Base-by-base conservation (phyloP, 2,329 filamentous ascomycete species). In the Botrytis tulipae region DNA sequence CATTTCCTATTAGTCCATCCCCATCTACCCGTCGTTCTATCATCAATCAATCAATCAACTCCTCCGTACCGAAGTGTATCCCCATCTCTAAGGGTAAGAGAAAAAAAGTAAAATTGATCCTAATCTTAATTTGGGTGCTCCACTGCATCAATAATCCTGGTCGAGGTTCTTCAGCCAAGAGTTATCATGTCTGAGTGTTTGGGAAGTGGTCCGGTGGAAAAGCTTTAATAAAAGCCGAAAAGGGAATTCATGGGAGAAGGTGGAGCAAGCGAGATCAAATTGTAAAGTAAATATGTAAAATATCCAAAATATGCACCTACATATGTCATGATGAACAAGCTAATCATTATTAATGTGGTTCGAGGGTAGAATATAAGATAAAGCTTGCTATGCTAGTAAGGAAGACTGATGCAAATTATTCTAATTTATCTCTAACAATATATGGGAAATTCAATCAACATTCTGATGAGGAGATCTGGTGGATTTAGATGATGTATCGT, bases 91-190 rank as follows among this genome's bases (percentile, higher is more conserved):
- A 37, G 22, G 29, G 35, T 10, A 20, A 22, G 29, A 65, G 32
- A 14, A 22, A 32, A 44, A 46, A 65, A 65, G n/a, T 29, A 16
- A 66, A 48, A 67, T 67, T 67, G 46, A 40, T 12, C 51, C 37
- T 48, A 67, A 67, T 67, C 65, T 67, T 67, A 67, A 57, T 20
- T 67, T 40, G 18, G 35, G 18, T 40, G 25, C 54, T 35, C 29
- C 29, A 25, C 62, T 66, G 40, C 44, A 67, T 67, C 65, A 54
- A 67, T 22, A 29, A 54, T n/a, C 65, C 65, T 54, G 32, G 32
- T 35, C 40, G 37, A n/a, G 32, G 54, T 29, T 54, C 65, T 54
- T 4, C 18, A 40, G 65, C 65, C 65, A 67, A 67, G 46, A 40
- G 32, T 20, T 54, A 7, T 67, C 8, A 37, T 67, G 46, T 67